phyloP scores from a whole-genome alignment of 176 grass and related monocot genomes.

The Triticum monococcum region DNA sequence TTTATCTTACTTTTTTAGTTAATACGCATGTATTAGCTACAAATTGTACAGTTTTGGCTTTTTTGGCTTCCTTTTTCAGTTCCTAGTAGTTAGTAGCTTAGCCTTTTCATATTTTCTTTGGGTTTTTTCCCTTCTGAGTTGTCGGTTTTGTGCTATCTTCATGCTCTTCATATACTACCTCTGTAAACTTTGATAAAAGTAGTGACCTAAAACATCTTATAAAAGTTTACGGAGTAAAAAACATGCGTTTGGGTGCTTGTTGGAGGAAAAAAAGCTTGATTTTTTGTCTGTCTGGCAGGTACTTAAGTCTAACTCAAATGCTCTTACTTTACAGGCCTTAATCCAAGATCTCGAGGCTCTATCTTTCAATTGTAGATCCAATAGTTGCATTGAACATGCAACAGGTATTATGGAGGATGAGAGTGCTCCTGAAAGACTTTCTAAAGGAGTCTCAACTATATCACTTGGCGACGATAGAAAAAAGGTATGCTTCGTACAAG shows the following conservation, averaged over 20 bases:
- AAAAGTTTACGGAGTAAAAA: not conserved
- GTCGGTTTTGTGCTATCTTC: not conserved
- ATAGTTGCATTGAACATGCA: slow-evolving; percentile 92
- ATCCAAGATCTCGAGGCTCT: slow-evolving; percentile 71
- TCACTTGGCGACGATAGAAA: slow-evolving; percentile 59
- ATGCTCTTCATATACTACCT: not conserved
- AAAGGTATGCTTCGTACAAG: slow-evolving; percentile 42
- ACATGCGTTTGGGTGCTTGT: not conserved
- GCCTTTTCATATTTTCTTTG: too few relatives aligned
- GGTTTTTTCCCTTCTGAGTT: not conserved
- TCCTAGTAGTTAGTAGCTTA: not conserved
- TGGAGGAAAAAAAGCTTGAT: not conserved
- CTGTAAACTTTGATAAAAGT: too few relatives aligned
- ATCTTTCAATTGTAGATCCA: slow-evolving; percentile 82
- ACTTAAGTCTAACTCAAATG: slow-evolving; percentile 19
- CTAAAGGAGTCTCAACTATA: slow-evolving; percentile 80
- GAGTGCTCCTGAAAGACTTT: slow-evolving; percentile 81
- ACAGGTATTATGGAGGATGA: slow-evolving; percentile 87
- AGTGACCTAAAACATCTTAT: too few relatives aligned
- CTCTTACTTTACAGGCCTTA: slow-evolving; percentile 60
- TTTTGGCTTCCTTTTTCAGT: not conserved
- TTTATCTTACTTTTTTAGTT: slow-evolving; percentile 8
- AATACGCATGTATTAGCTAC: not conserved
- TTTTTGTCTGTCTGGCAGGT: not conserved
- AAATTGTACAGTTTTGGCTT: not conserved